These are phyloP conservation scores for Leucocoprinus gongylophorus DNA, from an alignment of 1,284 basidiomycete genomes.

Conservation along the genomic window DNA sequence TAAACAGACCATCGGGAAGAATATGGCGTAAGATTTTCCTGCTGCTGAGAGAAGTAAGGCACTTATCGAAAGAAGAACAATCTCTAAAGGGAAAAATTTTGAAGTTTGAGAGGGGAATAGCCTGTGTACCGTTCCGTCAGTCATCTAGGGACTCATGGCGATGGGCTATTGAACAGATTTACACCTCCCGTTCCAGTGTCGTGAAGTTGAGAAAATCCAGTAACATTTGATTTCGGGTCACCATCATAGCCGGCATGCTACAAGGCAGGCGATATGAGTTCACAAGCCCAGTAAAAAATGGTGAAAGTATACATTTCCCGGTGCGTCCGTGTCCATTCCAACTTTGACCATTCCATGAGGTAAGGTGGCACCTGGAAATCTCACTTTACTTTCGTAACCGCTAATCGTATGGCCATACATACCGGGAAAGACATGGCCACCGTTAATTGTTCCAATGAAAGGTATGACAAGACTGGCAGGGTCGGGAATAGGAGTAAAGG, in stretches of 20 bases:
- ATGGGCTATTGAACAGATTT: conserved; percentile 12
- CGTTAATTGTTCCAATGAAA: conserved; percentile 54
- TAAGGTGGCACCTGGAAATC: conserved; percentile 46
- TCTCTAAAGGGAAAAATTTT: conserved; percentile 49
- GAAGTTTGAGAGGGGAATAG: conserved; percentile 52
- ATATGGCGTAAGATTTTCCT: conserved; percentile 41
- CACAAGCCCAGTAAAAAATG: background rate
- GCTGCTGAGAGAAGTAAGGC: conserved; percentile 37
- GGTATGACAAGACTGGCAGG: conserved; percentile 43
- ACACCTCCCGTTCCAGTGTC: conserved; percentile 57
- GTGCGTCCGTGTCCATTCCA: conserved; percentile 54
- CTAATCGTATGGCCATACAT: conserved; percentile 3
- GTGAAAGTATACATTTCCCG: conserved; percentile 41
- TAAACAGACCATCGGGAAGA: conserved; percentile 35
- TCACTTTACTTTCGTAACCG: background rate
- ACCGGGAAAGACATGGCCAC: conserved; percentile 60
- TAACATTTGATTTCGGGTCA: conserved; percentile 42
- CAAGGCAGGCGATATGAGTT: conserved; percentile 31
- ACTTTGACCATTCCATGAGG: conserved; percentile 63
- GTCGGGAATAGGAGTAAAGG: conserved; percentile 26
- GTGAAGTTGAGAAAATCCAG: conserved; percentile 57
- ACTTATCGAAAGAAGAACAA: conserved; percentile 46
- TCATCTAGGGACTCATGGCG: background rate
- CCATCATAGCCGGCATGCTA: conserved; percentile 48
- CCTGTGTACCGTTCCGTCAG: conserved; percentile 25